phyloP scores from a whole-genome alignment of 371 early-diverging fungal genomes.

The Actinomortierella wolfii region DNA sequence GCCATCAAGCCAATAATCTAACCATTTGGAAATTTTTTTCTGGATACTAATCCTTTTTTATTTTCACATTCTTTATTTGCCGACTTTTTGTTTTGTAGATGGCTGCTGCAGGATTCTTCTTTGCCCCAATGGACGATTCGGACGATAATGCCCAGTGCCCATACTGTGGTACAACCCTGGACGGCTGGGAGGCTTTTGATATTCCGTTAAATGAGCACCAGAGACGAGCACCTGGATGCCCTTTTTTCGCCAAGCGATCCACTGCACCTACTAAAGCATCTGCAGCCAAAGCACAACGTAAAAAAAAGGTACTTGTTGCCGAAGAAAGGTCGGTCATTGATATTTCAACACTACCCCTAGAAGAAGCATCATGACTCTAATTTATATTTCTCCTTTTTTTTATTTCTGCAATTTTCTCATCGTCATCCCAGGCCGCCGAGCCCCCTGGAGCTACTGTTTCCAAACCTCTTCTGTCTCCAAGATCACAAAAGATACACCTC shows the following conservation, averaged over 20 bases:
- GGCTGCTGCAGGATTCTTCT: slow-evolving; percentile 54
- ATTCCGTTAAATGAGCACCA: slow-evolving; percentile 51
- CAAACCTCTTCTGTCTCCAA: too few relatives aligned
- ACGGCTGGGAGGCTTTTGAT: slow-evolving; percentile 54
- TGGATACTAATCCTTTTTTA: neutral
- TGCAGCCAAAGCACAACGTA: slow-evolving; percentile 22
- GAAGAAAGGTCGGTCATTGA: too few relatives aligned
- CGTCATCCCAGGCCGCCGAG: too few relatives aligned
- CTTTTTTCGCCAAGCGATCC: slow-evolving; percentile 39
- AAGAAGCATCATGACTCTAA: too few relatives aligned
- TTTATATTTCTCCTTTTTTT: too few relatives aligned
- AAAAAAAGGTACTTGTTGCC: slow-evolving; percentile 2
- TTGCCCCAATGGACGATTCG: slow-evolving; percentile 41
- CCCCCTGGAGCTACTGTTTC: too few relatives aligned
- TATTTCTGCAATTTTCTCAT: too few relatives aligned
- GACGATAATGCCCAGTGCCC: slow-evolving; percentile 47
- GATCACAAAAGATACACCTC: too few relatives aligned
- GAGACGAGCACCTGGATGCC: slow-evolving; percentile 32
- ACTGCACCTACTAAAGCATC: slow-evolving; percentile 53
- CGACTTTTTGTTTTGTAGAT: slow-evolving; percentile 49
- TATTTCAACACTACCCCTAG: too few relatives aligned
- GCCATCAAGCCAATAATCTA: too few relatives aligned
- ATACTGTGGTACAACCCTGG: slow-evolving; percentile 48
- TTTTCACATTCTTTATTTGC: neutral
- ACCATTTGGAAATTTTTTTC: neutral